Percentiles rank a stretch among this genome's conserved stretches.
Evolutionary conservation across 192 early-diverging fungal genomes (phyloP).

Genomic region (Gigaspora rosea): DNA sequence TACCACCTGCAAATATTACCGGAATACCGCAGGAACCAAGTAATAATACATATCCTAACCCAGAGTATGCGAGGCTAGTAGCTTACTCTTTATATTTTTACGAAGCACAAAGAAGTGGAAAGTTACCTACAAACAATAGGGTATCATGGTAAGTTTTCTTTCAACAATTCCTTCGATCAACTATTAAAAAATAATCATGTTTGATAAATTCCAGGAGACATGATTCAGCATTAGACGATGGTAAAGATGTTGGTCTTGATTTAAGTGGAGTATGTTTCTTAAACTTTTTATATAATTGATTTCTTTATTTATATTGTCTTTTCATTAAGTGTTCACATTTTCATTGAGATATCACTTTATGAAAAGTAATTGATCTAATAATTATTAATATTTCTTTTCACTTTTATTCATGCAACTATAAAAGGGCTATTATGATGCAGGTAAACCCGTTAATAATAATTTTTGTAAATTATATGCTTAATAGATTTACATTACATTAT

Average conservation of each 20-base stretch:
- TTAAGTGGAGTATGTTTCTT: constrained; percentile 31
- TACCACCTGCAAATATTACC: too few relatives aligned
- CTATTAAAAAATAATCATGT: not conserved
- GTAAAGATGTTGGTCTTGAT: constrained; percentile 41
- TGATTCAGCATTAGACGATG: constrained; percentile 46
- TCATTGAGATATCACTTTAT: too few relatives aligned
- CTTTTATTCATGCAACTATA: not conserved
- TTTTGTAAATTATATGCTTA: too few relatives aligned
- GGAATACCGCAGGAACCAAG: too few relatives aligned
- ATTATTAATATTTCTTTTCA: too few relatives aligned
- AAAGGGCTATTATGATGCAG: constrained; percentile 48
- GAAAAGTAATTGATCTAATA: too few relatives aligned
- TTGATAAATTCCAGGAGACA: not conserved
- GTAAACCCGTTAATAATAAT: not conserved
- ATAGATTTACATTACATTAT: not conserved
- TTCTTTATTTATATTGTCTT: not conserved
- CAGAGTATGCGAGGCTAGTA: constrained; percentile 31
- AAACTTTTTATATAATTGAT: too few relatives aligned
- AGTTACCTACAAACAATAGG: constrained; percentile 49
- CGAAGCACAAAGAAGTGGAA: constrained; percentile 58
- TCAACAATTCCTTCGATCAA: not conserved
- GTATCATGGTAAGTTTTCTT: constrained; percentile 40
- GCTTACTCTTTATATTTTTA: constrained; percentile 55
- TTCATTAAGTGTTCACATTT: not conserved
- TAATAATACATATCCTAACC: not conserved